Evolutionary conservation across 1,284 basidiomycete genomes (phyloP).

Genomic region (Kwoniella shivajii): DNA sequence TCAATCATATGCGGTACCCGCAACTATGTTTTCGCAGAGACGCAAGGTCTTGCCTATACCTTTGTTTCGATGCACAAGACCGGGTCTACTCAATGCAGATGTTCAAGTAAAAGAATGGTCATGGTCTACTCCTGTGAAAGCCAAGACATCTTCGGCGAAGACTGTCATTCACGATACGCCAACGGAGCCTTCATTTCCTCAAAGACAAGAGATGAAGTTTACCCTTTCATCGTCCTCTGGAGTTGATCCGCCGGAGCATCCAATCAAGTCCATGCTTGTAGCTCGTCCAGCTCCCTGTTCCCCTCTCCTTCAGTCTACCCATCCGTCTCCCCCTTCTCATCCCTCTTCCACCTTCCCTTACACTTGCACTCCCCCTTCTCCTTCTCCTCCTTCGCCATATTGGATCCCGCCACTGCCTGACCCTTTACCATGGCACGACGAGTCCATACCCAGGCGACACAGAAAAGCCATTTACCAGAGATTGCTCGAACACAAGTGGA

Average conservation of each 20-base stretch:
- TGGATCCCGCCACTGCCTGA: background rate
- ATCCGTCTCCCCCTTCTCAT: too few species aligned
- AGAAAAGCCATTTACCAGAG: conserved; percentile 14
- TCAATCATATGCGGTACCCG: conserved; percentile 29
- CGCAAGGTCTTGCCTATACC: conserved; percentile 1
- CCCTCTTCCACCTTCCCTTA: too few species aligned
- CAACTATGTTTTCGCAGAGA: background rate
- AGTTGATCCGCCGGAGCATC: too few species aligned
- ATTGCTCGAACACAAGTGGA: conserved; percentile 29
- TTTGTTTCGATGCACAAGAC: too few species aligned
- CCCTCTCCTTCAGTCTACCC: too few species aligned
- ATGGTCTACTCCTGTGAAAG: background rate
- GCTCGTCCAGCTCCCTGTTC: too few species aligned
- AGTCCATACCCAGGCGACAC: conserved; percentile 2
- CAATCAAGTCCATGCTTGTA: too few species aligned
- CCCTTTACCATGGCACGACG: background rate
- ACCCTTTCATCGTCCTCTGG: too few species aligned
- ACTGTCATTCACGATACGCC: too few species aligned
- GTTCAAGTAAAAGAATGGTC: background rate
- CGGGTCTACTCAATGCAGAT: too few species aligned
- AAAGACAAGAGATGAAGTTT: too few species aligned
- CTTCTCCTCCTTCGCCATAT: background rate
- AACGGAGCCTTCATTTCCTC: too few species aligned
- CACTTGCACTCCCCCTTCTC: background rate
- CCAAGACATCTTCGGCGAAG: background rate